Evolutionary conservation across 1,284 basidiomycete species (phyloP), one percentile per base, ranked within the genome.

Genomic region (Amylostereum chailletii): DNA sequence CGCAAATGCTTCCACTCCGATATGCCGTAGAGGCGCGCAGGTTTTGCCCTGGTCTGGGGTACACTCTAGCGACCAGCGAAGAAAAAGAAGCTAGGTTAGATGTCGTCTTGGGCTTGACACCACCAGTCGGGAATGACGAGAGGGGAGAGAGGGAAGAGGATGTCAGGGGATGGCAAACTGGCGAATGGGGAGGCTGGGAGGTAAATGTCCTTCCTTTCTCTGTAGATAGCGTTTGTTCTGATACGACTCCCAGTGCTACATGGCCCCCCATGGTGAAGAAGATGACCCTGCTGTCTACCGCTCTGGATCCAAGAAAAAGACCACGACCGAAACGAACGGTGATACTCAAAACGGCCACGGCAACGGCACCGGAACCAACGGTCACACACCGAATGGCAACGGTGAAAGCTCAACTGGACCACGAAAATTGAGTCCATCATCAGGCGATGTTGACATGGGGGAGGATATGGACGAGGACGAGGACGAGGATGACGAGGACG

Each of bases 271-370:
- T 53, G 86, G 94, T 56, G 92, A 90, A 62, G 90, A 90, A 56
- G 92, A 94, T 57, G 93, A 95, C 64, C 94, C 94, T 3, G 92
- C 93, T 2, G 88, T 96, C 11, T 97, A 96, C 66, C 86, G 91
- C 41, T 83, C 86, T 1, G 72, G 82, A 34, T 71, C 74, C 7
- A 69, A 65, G 46, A 81, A 77, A 61, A 77, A 76, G 54, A 51
- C 55, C n/a, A 57, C 61, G 38, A 29, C 31, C 5, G 48, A 11
- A 27, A 42, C 50, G 36, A 60, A 59, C 50, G 54, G 57, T 34
- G 42, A 44, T 40, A 55, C 54, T 27, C 53, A 49, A 59, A 62
- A 61, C 51, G 60, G 60, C 37, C 68, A 69, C 42, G 65, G 64
- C 36, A 65, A 49, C 4, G 44, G 52, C 7, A 55, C 53, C 27